These are phyloP conservation scores for Leccinum fibrillosum DNA, from an alignment of 768 basidiomycete genomes.

Conservation along the genomic window DNA sequence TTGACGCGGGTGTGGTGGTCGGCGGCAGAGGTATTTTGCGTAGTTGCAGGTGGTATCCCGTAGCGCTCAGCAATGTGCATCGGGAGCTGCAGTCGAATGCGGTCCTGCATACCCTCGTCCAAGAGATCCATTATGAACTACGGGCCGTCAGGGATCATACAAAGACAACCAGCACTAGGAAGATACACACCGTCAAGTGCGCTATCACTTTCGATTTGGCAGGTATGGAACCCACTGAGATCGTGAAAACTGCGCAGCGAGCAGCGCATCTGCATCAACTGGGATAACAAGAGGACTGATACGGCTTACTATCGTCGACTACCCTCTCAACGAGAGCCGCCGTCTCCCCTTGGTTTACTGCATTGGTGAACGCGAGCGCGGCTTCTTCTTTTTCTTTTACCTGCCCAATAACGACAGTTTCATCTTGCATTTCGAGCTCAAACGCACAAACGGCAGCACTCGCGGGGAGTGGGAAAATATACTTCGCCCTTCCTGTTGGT, in stretches of 20 bases:
- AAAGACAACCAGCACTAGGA: background rate
- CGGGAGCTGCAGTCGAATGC: constrained; percentile 55
- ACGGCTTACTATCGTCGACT: constrained; percentile 47
- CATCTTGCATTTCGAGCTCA: constrained; percentile 44
- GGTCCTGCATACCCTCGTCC: constrained; percentile 46
- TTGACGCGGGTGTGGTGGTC: constrained; percentile 34
- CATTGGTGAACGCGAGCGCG: constrained; percentile 37
- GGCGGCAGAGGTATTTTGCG: constrained; percentile 31
- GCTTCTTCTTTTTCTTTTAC: constrained; percentile 49
- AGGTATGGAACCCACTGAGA: constrained; percentile 55
- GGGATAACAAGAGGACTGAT: background rate
- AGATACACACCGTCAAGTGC: constrained; percentile 39
- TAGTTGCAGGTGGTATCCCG: constrained; percentile 41
- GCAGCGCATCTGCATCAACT: background rate
- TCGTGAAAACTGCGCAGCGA: constrained; percentile 45
- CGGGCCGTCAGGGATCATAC: background rate
- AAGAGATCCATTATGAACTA: constrained; percentile 54
- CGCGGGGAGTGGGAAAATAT: constrained; percentile 58
- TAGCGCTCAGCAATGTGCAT: constrained; percentile 50
- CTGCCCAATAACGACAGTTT: constrained; percentile 40
- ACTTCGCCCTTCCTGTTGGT: constrained; percentile 45
- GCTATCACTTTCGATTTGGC: constrained; percentile 38
- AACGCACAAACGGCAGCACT: constrained; percentile 55
- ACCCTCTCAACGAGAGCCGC: constrained; percentile 49
- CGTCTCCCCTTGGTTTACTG: constrained; percentile 36